Conservation (phyloP, 2,329 filamentous ascomycete genomes). For the Alternaria triticina region DNA sequence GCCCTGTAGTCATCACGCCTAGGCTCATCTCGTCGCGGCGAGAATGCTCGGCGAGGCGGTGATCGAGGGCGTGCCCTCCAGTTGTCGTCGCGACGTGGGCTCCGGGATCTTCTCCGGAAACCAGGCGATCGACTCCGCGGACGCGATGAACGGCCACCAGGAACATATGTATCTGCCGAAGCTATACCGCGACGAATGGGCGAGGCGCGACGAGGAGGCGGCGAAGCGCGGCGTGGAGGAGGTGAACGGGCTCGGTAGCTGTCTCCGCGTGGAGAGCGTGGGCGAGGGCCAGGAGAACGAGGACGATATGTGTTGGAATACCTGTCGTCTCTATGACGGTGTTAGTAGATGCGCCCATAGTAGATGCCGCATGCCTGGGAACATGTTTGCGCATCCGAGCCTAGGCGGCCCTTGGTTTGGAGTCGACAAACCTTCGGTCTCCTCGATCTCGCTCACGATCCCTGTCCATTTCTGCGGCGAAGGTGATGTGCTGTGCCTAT, state of each 20-base stretch:
- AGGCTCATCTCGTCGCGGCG: slow-evolving; percentile 44
- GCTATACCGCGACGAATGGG: slow-evolving; percentile 44
- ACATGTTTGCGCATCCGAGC: background rate
- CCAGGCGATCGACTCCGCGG: slow-evolving; percentile 49
- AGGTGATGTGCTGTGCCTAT: background rate
- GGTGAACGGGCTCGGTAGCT: slow-evolving; percentile 41
- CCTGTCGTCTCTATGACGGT: slow-evolving; percentile 39
- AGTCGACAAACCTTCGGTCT: slow-evolving; percentile 52
- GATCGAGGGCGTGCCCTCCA: slow-evolving; percentile 56
- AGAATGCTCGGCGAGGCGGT: slow-evolving; percentile 54
- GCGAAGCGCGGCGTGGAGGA: slow-evolving; percentile 7
- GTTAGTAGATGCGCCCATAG: slow-evolving; percentile 15
- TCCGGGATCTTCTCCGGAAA: slow-evolving; percentile 50
- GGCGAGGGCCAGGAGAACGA: slow-evolving; percentile 42
- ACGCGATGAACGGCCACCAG: slow-evolving; percentile 42
- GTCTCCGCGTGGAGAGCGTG: slow-evolving; percentile 41
- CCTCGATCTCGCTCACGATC: slow-evolving; percentile 52
- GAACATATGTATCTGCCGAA: slow-evolving; percentile 51
- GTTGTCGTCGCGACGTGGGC: slow-evolving; percentile 51
- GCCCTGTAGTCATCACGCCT: slow-evolving; percentile 41
- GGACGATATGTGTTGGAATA: slow-evolving; percentile 49
- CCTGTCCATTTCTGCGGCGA: slow-evolving; percentile 39
- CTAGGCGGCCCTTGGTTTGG: slow-evolving; percentile 18
- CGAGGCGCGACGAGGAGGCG: slow-evolving; percentile 20
- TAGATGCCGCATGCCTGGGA: background rate